Evolutionary conservation across 208 protist species (phyloP).

Genomic region (Leishmania tarentolae): DNA sequence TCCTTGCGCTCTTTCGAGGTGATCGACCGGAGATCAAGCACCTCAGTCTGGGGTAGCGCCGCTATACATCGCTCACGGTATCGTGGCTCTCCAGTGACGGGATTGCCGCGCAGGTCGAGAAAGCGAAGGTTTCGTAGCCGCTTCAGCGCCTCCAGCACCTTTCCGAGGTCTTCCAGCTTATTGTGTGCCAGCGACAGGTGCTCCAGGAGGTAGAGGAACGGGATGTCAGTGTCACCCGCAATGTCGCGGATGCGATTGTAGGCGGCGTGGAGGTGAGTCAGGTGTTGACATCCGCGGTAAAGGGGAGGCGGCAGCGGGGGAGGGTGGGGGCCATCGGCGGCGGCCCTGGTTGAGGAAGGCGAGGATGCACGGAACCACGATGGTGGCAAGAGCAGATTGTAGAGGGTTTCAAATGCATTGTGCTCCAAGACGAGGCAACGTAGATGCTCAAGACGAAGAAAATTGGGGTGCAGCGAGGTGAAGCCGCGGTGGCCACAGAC

Average conservation of each 20-base stretch:
- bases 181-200: conserved; percentile 72
- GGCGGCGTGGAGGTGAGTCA: conserved; percentile 46
- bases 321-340: neutral
- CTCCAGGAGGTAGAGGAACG: conserved; percentile 53
- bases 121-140: conserved; percentile 52
- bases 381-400: conserved; percentile 40
- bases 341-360: neutral
- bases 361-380: neutral
- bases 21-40: conserved; percentile 65
- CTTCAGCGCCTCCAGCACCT: conserved; percentile 38
- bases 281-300: conserved; percentile 53
- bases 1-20: conserved; percentile 54
- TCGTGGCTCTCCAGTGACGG: conserved; percentile 52
- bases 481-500: conserved; percentile 48
- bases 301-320: conserved; percentile 8
- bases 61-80: conserved; percentile 71
- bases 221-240: conserved; percentile 47
- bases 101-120: conserved; percentile 76
- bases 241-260: conserved; percentile 50
- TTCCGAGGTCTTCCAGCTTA: conserved; percentile 47
- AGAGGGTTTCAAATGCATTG: conserved; percentile 57
- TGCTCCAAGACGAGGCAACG: conserved; percentile 61
- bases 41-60: conserved; percentile 62
- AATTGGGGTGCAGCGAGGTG: conserved; percentile 63
- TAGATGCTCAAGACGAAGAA: conserved; percentile 64